Evolutionary conservation across 2,329 filamentous ascomycete species (phyloP).

Genomic region (Arthroderma sp.): DNA sequence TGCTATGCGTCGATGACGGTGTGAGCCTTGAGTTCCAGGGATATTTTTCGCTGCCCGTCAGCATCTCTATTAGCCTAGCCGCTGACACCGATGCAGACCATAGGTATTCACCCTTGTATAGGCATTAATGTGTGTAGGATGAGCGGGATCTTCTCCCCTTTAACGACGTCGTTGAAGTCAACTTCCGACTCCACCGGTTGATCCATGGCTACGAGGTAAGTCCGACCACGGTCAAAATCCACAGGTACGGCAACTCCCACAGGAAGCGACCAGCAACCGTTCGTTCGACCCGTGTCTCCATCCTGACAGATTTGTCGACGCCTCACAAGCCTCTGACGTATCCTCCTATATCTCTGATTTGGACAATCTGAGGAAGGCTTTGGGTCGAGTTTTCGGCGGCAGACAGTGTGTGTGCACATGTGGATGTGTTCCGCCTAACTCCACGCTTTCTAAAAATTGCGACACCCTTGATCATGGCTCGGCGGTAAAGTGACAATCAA

Average conservation of each 20-base stretch:
- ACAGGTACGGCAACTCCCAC: background rate
- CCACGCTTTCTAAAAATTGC: background rate
- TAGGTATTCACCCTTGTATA: background rate
- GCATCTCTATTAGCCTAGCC: background rate
- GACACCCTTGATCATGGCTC: background rate
- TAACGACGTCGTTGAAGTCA: background rate
- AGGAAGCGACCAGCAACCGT: background rate
- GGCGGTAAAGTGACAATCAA: background rate
- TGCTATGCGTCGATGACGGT: background rate
- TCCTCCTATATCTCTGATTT: background rate
- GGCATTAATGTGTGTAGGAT: background rate
- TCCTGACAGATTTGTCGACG: background rate
- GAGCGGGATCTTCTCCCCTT: background rate
- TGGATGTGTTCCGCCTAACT: background rate
- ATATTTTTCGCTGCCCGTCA: background rate
- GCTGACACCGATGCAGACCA: background rate
- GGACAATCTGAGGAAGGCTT: background rate
- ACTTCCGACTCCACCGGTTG: background rate
- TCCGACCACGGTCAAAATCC: background rate
- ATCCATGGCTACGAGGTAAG: background rate
- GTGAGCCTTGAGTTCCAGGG: background rate
- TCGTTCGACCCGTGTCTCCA: background rate
- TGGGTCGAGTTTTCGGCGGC: no score
- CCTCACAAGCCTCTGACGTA: background rate
- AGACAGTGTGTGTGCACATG: background rate